Evolutionary conservation across 2,329 filamentous ascomycete genomes (phyloP).

Genomic region (Dactylellina drechsleri): DNA sequence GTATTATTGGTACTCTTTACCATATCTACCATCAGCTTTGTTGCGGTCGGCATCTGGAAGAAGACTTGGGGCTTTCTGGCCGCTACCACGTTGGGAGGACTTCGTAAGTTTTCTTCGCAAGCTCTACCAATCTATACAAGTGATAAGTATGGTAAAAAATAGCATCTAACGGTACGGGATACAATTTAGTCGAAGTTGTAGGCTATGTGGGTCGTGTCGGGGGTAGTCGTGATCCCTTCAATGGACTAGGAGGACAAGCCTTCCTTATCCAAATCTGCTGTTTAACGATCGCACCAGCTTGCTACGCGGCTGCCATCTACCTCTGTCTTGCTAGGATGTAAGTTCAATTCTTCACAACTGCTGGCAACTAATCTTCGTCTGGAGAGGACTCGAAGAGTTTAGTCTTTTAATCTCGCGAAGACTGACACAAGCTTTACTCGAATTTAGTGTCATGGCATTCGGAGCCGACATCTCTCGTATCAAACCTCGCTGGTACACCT

Average conservation of each 20-base stretch:
- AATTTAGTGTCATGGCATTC: constrained; percentile 66
- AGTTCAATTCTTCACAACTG: constrained; percentile 13
- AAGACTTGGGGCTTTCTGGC: constrained; percentile 59
- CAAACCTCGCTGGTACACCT: constrained; percentile 67
- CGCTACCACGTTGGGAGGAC: constrained; percentile 67
- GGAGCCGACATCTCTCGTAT: constrained; percentile 66
- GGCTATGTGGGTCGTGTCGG: constrained; percentile 71
- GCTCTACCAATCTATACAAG: too few species aligned
- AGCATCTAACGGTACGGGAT: too few species aligned
- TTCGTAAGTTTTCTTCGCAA: constrained; percentile 36
- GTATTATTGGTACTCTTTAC: constrained; percentile 55
- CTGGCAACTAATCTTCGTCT: background rate
- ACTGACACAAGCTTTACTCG: constrained; percentile 57
- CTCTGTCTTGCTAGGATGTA: constrained; percentile 66
- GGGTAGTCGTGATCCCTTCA: constrained; percentile 68
- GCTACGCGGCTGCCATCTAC: constrained; percentile 73
- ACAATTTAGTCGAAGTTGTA: constrained; percentile 66
- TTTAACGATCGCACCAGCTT: constrained; percentile 73
- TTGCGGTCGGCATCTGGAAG: constrained; percentile 55
- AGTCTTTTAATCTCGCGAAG: constrained; percentile 39
- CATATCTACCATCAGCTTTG: constrained; percentile 48
- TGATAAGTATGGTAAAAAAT: background rate
- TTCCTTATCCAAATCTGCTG: constrained; percentile 71
- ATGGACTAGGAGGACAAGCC: constrained; percentile 59
- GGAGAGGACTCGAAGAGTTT: background rate